A percentile compares a stretch with the other conserved stretches of the same genome.
phyloP scores from a whole-genome alignment of 371 early-diverging fungal species.

The Zychaea mexicana region DNA sequence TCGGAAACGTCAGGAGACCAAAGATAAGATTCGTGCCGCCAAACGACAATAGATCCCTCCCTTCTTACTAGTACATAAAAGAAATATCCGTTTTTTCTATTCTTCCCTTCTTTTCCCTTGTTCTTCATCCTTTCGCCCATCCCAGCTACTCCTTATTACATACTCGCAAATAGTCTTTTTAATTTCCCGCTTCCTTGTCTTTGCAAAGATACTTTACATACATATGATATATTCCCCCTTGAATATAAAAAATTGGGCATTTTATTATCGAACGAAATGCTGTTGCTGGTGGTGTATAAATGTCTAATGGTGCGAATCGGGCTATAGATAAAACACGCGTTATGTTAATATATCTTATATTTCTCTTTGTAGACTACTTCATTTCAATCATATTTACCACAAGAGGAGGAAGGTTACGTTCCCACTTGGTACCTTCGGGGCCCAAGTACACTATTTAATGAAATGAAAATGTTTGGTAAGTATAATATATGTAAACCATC shows the following conservation, averaged over 20 bases:
- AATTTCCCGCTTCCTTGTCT: not conserved
- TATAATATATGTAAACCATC: not conserved
- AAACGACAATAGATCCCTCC: not conserved
- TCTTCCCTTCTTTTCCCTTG: too few species aligned
- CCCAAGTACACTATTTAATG: conserved; percentile 64
- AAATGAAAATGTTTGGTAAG: not conserved
- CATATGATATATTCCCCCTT: not conserved
- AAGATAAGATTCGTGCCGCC: not conserved
- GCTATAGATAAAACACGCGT: not conserved
- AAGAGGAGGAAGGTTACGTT: conserved; percentile 76
- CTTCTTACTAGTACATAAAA: not conserved
- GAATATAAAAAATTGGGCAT: too few species aligned
- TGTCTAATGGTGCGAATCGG: conserved; percentile 11
- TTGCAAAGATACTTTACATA: too few species aligned
- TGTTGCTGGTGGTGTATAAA: not conserved
- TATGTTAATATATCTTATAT: not conserved
- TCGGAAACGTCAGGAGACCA: not conserved
- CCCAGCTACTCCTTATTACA: too few species aligned
- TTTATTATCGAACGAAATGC: conserved; percentile 6
- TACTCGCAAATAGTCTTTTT: too few species aligned
- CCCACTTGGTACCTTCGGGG: conserved; percentile 86
- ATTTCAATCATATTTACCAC: conserved; percentile 23
- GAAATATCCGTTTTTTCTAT: too few species aligned
- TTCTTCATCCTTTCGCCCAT: not conserved
- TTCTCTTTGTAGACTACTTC: not conserved